Evolutionary conservation across 495 filamentous ascomycete species (phyloP).

Genomic region (Penicillium salamii): DNA sequence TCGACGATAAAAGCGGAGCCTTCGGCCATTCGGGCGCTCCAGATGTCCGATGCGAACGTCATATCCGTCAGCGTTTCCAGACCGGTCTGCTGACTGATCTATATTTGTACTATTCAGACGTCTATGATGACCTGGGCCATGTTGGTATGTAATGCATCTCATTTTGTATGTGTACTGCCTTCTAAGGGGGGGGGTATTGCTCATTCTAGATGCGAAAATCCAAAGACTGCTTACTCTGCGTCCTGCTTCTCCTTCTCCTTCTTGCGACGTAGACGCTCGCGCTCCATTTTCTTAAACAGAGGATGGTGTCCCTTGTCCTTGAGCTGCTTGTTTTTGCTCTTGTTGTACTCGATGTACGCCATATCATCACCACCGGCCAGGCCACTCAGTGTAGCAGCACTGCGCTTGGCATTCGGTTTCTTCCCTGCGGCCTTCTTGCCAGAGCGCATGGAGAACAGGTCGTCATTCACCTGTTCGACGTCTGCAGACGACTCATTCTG

Average conservation of each 20-base stretch:
- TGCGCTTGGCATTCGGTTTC: constrained; percentile 62
- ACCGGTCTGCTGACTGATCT: constrained; percentile 17
- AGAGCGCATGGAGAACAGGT: constrained; percentile 69
- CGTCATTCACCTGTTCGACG: constrained; percentile 76
- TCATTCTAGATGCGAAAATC: constrained; percentile 8
- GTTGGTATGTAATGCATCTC: not conserved
- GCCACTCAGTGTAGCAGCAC: constrained; percentile 79
- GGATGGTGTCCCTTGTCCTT: constrained; percentile 66
- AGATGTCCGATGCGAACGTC: constrained; percentile 16
- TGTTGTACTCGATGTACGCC: constrained; percentile 90
- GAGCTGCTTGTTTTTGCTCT: constrained; percentile 74
- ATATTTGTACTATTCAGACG: not conserved
- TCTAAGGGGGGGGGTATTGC: not conserved
- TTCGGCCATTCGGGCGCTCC: constrained; percentile 13
- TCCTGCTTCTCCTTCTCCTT: constrained; percentile 48
- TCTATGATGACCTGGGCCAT: not conserved
- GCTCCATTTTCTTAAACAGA: constrained; percentile 78
- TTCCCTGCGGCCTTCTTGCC: constrained; percentile 38
- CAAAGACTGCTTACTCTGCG: not conserved
- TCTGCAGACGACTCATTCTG: constrained; percentile 79
- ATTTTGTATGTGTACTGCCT: not conserved
- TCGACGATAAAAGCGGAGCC: constrained; percentile 6
- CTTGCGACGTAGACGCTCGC: constrained; percentile 66
- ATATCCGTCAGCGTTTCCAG: constrained; percentile 12
- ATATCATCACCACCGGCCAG: constrained; percentile 90